These are phyloP conservation scores for Boletus sp. DNA, from an alignment of 1,284 basidiomycete species.

Conservation along the genomic window DNA sequence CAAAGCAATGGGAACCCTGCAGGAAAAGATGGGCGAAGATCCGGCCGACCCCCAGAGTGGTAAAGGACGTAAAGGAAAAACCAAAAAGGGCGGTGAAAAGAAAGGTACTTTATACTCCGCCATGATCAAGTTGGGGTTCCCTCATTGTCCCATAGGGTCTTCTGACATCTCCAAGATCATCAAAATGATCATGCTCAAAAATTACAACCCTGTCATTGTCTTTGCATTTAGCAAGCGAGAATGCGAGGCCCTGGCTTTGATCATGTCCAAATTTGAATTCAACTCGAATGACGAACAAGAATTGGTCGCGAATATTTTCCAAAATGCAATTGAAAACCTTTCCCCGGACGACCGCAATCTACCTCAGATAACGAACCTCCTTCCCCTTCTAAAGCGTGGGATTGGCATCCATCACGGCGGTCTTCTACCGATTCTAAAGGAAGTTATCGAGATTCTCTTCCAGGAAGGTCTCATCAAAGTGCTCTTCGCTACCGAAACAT, in stretches of 20 bases:
- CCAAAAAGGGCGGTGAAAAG: slow-evolving; percentile 86
- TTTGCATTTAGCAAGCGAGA: slow-evolving; percentile 99
- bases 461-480: slow-evolving; percentile 99
- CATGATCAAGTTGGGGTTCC: neutral
- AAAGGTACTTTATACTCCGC: slow-evolving; percentile 57
- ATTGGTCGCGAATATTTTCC: slow-evolving; percentile 87
- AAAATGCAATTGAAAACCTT: slow-evolving; percentile 91
- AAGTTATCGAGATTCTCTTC: slow-evolving; percentile 99
- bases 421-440: slow-evolving; percentile 95
- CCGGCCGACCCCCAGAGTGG: slow-evolving; percentile 82
- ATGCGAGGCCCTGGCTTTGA: slow-evolving; percentile 91
- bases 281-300: slow-evolving; percentile 94
- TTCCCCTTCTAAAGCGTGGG: slow-evolving; percentile 92
- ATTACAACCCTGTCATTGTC: slow-evolving; percentile 98
- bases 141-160: slow-evolving; percentile 49
- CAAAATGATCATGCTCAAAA: slow-evolving; percentile 98
- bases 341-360: slow-evolving; percentile 86
- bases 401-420: slow-evolving; percentile 99
- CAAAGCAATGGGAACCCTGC: slow-evolving; percentile 95
- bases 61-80: slow-evolving; percentile 86
- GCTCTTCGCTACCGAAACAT: slow-evolving; percentile 98
- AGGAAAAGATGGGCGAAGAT: slow-evolving; percentile 87
- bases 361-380: slow-evolving; percentile 92
- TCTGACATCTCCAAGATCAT: slow-evolving; percentile 99
- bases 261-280: slow-evolving; percentile 95